Evolutionary conservation across 2,329 filamentous ascomycete species (phyloP).

Genomic region (Cyclaneusma minus): DNA sequence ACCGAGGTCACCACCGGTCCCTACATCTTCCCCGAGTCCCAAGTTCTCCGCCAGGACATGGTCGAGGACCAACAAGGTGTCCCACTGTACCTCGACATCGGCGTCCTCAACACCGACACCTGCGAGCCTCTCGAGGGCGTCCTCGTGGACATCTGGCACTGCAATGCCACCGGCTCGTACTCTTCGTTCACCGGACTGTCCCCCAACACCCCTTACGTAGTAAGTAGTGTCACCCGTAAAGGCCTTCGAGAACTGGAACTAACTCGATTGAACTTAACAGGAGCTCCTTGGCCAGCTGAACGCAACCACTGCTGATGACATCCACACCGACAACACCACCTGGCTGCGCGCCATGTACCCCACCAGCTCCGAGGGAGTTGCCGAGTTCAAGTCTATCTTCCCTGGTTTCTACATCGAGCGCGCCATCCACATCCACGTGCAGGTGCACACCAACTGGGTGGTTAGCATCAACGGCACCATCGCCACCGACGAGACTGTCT

Average conservation of each 20-base stretch:
- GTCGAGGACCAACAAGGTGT: conserved; percentile 20
- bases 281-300: no score
- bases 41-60: conserved; percentile 19
- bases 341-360: conserved; percentile 26
- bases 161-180: conserved; percentile 22
- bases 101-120: conserved; percentile 23
- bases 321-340: conserved; percentile 20
- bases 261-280: no score
- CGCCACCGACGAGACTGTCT: conserved; percentile 28
- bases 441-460: conserved; percentile 25
- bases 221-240: no score
- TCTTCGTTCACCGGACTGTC: conserved; percentile 7
- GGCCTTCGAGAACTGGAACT: no score
- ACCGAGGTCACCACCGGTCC: conserved; percentile 36
- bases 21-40: conserved; percentile 23
- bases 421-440: conserved; percentile 30
- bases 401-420: conserved; percentile 27
- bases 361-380: conserved; percentile 24
- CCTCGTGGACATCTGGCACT: conserved; percentile 24
- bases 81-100: conserved; percentile 20
- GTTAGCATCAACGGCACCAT: conserved; percentile 28
- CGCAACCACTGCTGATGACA: conserved; percentile 7
- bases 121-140: conserved; percentile 22
- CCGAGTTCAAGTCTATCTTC: conserved; percentile 25
- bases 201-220: conserved; percentile 6